Evolutionary conservation across 805 yeast genomes (phyloP), one percentile per base, ranked within the genome.

Genomic region (Lachancea thermotolerans): DNA sequence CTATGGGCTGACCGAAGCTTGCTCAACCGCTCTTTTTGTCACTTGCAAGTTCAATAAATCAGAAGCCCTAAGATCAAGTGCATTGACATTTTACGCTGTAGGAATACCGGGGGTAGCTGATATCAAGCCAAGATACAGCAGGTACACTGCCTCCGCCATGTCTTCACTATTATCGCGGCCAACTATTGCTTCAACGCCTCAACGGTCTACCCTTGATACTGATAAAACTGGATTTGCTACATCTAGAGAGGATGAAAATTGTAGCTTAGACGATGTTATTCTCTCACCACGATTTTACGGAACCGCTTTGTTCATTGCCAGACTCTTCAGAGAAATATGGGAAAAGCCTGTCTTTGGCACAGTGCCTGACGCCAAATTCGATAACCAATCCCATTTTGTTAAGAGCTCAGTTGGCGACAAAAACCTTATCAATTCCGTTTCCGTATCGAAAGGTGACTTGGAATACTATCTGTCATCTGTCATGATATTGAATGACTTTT

Each of bases 271-370:
- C 51, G 82, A 81, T 60, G 95, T 91, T n/a, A 79, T 85, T 28
- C 73, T 93, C 49, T 86, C 96, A 65, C 95, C 95, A 54, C 72
- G 96, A 53, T 89, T 90, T 56, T 90, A 87, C 61, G 98, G 96
- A 39, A 77, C 87, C 14, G 82, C 91, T 11, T 73, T 88, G 21
- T 75, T 89, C 47, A 70, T 89, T 29, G 75, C 96, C 1, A 76
- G 98, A 53, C 64, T 90, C 14, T 78, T 91, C 50, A 75, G 95
- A 51, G 82, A 81, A 15, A 71, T 80, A 39, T 93, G 99, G 99
- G 73, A 73, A 45, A 70, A 70, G 31, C 81, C 78, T 43, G 84
- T 90, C 2, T 85, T 91, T 54, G 65, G 59, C 21, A 40, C 69
- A 27, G 59, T 60, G 67, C 17, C 45, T 42, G 36, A 53, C 8